Conservation (phyloP, 768 basidiomycete genomes). For the Lentinula raphanica region DNA sequence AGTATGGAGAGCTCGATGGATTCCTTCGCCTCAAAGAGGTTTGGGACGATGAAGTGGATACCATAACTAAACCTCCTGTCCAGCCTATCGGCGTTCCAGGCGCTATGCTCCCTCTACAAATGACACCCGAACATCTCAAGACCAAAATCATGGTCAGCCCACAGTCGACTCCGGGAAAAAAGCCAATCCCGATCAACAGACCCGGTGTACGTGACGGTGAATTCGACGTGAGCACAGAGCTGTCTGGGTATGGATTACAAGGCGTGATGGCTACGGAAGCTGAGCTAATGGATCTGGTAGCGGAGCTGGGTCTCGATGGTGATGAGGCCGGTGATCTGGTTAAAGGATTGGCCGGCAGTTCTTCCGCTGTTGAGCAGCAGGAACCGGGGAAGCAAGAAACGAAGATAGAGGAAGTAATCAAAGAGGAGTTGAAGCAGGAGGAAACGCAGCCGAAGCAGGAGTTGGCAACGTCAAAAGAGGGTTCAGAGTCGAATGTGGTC, state of each 20-base stretch:
- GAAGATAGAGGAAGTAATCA: neutral
- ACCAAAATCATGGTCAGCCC: constrained; percentile 44
- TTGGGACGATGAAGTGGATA: constrained; percentile 61
- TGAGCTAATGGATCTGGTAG: constrained; percentile 64
- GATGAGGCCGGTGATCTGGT: constrained; percentile 76
- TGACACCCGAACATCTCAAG: constrained; percentile 73
- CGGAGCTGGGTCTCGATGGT: constrained; percentile 69
- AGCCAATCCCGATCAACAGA: constrained; percentile 49
- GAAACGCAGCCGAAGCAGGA: too few relatives aligned
- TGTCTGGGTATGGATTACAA: constrained; percentile 67
- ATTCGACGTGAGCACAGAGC: constrained; percentile 63
- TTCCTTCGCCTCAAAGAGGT: constrained; percentile 72
- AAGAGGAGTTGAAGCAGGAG: too few relatives aligned
- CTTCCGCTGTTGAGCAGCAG: constrained; percentile 12
- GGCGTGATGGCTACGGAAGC: constrained; percentile 75
- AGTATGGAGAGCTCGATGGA: constrained; percentile 62
- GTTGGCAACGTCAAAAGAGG: neutral
- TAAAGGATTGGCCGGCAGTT: constrained; percentile 45
- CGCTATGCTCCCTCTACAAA: constrained; percentile 66
- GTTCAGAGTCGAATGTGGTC: constrained; percentile 11
- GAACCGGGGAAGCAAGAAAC: constrained; percentile 2
- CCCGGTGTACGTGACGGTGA: constrained; percentile 30
- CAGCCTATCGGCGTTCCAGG: constrained; percentile 80
- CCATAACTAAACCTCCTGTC: constrained; percentile 45
- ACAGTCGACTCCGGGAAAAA: constrained; percentile 41